These are phyloP conservation scores for Fusarium anguioides DNA, from an alignment of 2,329 filamentous ascomycete species.

Conservation along the genomic window DNA sequence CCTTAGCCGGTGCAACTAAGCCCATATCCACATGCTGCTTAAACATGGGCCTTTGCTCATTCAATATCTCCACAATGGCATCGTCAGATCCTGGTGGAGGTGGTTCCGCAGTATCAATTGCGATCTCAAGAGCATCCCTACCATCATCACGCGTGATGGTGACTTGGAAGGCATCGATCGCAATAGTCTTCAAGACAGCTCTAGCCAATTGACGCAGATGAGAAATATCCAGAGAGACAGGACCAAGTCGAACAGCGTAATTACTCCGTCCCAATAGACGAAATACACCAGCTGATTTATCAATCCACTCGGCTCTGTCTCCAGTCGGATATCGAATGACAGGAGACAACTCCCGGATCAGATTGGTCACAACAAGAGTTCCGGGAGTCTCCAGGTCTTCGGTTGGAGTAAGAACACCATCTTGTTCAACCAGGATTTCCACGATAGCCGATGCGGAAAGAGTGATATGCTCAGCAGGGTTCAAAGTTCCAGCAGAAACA, in stretches of 20 bases:
- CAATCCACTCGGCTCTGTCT: neutral
- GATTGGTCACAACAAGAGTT: neutral
- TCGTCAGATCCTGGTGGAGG: neutral
- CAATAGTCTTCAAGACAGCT: neutral
- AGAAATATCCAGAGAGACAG: conserved; percentile 7
- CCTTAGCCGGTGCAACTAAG: neutral
- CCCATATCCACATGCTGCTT: conserved; percentile 7
- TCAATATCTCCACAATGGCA: neutral
- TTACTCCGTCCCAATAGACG: neutral
- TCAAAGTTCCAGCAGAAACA: neutral
- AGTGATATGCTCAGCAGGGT: neutral
- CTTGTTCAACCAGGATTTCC: neutral
- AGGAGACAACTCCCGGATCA: conserved; percentile 1
- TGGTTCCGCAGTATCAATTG: neutral
- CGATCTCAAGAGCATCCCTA: conserved; percentile 1
- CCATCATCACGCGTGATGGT: neutral
- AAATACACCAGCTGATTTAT: neutral
- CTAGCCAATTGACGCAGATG: neutral
- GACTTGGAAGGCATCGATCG: conserved; percentile 1
- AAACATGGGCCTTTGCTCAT: conserved; percentile 2
- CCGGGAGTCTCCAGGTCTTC: neutral
- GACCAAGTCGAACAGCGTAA: neutral
- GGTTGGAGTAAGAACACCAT: neutral
- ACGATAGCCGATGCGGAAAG: neutral
- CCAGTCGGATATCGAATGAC: conserved; percentile 2